These are phyloP conservation scores for Boechera stricta DNA, from an alignment of 345 rosid genomes.

Conservation along the genomic window DNA sequence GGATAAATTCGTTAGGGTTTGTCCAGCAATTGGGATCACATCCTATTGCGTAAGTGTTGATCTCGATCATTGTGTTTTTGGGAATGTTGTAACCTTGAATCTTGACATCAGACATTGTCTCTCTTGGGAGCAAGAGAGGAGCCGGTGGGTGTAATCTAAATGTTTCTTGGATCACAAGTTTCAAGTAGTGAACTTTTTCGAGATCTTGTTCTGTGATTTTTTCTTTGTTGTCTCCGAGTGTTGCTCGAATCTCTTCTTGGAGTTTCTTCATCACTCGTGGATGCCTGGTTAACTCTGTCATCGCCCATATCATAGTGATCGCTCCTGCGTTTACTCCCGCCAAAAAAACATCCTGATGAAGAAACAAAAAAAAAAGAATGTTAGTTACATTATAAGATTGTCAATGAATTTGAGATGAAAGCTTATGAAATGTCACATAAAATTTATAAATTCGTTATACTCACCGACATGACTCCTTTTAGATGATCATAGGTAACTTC, in stretches of 20 bases:
- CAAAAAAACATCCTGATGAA: constrained; percentile 50
- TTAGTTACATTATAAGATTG: not conserved
- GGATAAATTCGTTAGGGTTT: constrained; percentile 50
- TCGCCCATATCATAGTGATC: constrained; percentile 55
- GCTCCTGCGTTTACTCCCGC: constrained; percentile 61
- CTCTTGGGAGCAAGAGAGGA: constrained; percentile 54
- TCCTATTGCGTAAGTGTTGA: constrained; percentile 58
- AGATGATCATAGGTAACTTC: constrained; percentile 43
- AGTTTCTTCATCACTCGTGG: constrained; percentile 62
- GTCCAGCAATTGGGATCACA: constrained; percentile 56
- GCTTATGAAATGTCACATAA: not conserved
- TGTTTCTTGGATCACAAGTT: too few species aligned
- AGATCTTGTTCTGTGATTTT: constrained; percentile 44
- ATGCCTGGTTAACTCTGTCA: constrained; percentile 58
- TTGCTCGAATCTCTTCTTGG: constrained; percentile 54
- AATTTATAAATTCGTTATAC: not conserved
- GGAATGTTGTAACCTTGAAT: constrained; percentile 51
- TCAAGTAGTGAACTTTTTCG: constrained; percentile 28
- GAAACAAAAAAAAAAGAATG: not conserved
- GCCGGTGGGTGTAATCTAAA: constrained; percentile 51
- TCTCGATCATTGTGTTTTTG: constrained; percentile 47
- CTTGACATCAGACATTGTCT: constrained; percentile 43
- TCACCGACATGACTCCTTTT: constrained; percentile 57
- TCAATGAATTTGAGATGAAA: not conserved
- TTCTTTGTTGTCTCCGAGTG: constrained; percentile 42